Base-by-base conservation (phyloP, 148 eudicot species). In the Rhododendron molle region DNA sequence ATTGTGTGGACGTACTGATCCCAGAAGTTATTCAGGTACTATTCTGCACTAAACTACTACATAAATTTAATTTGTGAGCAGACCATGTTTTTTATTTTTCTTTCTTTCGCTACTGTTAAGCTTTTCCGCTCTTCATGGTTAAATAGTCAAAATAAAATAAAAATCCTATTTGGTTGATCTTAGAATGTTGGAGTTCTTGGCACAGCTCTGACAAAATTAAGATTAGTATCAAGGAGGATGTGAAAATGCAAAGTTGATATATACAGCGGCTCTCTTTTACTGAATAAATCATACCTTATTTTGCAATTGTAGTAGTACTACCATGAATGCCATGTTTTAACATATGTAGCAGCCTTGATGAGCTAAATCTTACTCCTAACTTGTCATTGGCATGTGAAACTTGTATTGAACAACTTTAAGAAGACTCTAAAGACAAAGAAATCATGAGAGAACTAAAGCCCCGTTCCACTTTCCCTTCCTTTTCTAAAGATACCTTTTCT, bases 11-110 rank as follows among this genome's bases (percentile, higher is more conserved):
- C 71, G 95, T 94, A 82, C 88, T 92, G 88, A 94, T 97, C 87
- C 99, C 99, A 80, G 95, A 97, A 88, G 94, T 97, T 86, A 92
- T 97, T 87, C 96, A 94, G 98, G 99, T 97, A 91, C 50, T 67
- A 50, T 78, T 56, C 78, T 88, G 67, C 76, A 30, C 49, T 32
- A 49, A 86, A 44, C 76, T 56, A 21, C 38, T 16, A 7, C 14
- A 50, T 36, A 44, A 85, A 28, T 77, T 85, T 85, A 23, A 77
- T 20, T 78, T 32, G 44, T 49, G 11, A 5, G 85, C 77, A n/a
- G 58, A 50, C 32, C 10, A 20, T 58, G 65, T 58, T 20, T 58
- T 58, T 58, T 20, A 26, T 16, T 38, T 32, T 60, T 38, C 50
- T 82, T 38, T 34, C 56, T 67, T 23, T 16, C 7, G 18, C 65